Evolutionary conservation across 2,329 filamentous ascomycete genomes (phyloP).

Genomic region (Tolypocladium amazonense): DNA sequence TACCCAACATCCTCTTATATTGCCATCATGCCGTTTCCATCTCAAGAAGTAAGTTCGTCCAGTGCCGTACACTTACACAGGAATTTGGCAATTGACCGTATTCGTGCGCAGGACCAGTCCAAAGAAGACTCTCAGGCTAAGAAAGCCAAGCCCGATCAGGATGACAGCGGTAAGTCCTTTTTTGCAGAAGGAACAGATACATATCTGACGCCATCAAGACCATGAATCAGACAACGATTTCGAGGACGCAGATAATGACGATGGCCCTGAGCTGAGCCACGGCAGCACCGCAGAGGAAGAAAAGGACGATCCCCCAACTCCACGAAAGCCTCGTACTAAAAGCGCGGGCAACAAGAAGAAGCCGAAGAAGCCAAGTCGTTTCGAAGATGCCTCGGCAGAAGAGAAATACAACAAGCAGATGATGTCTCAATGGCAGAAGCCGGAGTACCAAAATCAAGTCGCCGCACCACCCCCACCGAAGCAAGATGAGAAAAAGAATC

Average conservation of each 20-base stretch:
- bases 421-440: constrained; percentile 16
- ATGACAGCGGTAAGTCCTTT: neutral
- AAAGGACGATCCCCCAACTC: constrained; percentile 4
- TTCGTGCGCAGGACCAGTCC: neutral
- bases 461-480: constrained; percentile 11
- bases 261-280: constrained; percentile 5
- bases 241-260: constrained; percentile 5
- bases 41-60: neutral
- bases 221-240: constrained; percentile 2
- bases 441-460: constrained; percentile 10
- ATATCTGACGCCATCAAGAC: neutral
- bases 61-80: neutral
- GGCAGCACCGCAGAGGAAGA: constrained; percentile 7
- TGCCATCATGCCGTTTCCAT: neutral
- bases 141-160: neutral
- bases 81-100: neutral
- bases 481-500: constrained; percentile 36
- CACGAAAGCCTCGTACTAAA: neutral
- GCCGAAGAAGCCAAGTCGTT: neutral
- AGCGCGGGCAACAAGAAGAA: constrained; percentile 2
- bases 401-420: constrained; percentile 9
- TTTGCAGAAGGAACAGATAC: neutral
- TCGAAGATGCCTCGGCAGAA: constrained; percentile 2
- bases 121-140: neutral
- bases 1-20: neutral